Base-by-base conservation (phyloP, 495 filamentous ascomycete species). In the Tetracladium setigerum region DNA sequence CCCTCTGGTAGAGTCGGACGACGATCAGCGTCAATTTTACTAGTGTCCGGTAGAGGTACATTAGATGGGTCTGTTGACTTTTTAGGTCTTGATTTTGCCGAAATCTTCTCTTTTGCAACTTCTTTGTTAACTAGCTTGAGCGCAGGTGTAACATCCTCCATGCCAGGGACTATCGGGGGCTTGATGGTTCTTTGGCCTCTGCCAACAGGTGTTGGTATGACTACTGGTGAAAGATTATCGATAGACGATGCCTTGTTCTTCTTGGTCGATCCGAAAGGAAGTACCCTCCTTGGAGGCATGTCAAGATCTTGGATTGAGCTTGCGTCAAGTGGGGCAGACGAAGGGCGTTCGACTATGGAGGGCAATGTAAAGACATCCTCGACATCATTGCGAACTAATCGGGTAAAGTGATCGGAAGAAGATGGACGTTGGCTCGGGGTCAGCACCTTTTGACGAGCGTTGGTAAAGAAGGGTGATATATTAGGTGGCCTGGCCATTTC, bases 231-330 rank as follows among this genome's bases (percentile, higher is more conserved):
- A 15, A 49, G 40, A 12, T 45, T 47, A 15, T 15, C 30, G 16
- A 32, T 36, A 13, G 47, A 39, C 4, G 48, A 19, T 24, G 44
- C 17, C 10, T 27, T 16, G 11, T 14, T 39, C 6, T 44, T 36
- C 18, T 16, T 38, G 41, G 54, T 38, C 9, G 53, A 55, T 33
- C 49, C 46, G 43, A 69, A 67, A 5, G 67, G 64, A 14, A 68
- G 38, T 38, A 62, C 62, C 19, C 64, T 62, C 36, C 40, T 54
- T n/a, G 67, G 65, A 15, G 63, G 65, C 30, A 69, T 43, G 27
- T 27, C 44, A 15, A 41, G 2, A 41, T 30, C 41, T 2, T 40
- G 12, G 3, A 44, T 15, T 27, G 49, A 30, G 32, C 30, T 38
- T 2, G 44, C 16, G 22, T 49, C 39, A 17, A 46, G 24, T 13